Evolutionary conservation across 2,329 filamentous ascomycete species (phyloP).

Genomic region (Alternaria incomplexa): DNA sequence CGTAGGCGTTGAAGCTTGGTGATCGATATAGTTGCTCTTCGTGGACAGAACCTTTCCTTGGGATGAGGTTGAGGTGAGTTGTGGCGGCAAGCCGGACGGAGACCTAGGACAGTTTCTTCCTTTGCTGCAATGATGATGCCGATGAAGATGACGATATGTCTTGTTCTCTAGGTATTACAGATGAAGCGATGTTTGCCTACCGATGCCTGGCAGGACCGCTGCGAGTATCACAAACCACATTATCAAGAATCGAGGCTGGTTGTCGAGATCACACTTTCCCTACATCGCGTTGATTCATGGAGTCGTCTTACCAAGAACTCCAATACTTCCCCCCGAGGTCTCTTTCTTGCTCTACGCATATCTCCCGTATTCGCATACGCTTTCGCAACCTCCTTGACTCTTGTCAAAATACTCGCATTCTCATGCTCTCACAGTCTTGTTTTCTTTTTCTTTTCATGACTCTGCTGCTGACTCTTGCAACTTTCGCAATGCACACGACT

Average conservation of each 20-base stretch:
- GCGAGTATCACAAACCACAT: neutral
- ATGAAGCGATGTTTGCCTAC: neutral
- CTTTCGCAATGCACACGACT: neutral
- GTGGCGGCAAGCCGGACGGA: neutral
- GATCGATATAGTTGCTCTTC: neutral
- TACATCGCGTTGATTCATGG: neutral
- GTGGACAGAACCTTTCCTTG: neutral
- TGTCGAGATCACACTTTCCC: neutral
- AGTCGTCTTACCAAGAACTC: neutral
- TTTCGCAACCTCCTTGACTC: neutral
- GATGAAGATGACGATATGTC: neutral
- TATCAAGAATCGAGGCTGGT: neutral
- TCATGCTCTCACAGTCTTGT: neutral
- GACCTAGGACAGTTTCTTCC: neutral
- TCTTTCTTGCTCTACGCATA: neutral
- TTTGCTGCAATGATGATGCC: neutral
- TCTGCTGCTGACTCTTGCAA: neutral
- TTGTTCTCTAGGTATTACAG: neutral
- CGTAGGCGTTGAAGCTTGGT: neutral
- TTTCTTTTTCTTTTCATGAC: neutral
- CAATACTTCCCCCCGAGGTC: neutral
- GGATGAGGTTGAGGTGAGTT: neutral
- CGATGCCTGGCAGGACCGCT: neutral
- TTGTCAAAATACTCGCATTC: neutral
- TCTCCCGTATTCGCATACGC: neutral